These are phyloP conservation scores for Hypoxylon sp. DNA, from an alignment of 2,329 filamentous ascomycete species.

Conservation along the genomic window DNA sequence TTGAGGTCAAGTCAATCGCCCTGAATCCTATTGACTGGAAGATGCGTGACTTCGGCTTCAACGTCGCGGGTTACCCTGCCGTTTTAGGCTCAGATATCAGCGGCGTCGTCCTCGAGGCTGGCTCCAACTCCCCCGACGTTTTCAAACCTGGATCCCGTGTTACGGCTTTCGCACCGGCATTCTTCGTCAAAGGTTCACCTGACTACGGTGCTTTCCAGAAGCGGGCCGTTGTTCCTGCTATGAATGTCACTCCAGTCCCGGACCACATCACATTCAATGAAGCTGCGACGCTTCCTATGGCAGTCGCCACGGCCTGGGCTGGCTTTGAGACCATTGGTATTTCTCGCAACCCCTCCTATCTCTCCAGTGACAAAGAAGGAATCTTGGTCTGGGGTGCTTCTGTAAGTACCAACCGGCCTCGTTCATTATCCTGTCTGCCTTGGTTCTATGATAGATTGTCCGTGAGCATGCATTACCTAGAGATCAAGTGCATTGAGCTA, in stretches of 20 bases:
- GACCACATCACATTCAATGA: conserved; percentile 58
- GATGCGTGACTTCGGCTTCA: conserved; percentile 61
- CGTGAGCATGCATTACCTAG: neutral
- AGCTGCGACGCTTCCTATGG: conserved; percentile 59
- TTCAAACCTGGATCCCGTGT: conserved; percentile 54
- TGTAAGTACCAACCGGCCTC: conserved; percentile 16
- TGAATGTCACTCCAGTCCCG: conserved; percentile 57
- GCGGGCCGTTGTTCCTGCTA: conserved; percentile 58
- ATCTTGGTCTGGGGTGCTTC: conserved; percentile 63
- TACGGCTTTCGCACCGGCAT: conserved; percentile 57
- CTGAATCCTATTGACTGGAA: conserved; percentile 64
- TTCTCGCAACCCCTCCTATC: conserved; percentile 24
- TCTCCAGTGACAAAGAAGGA: conserved; percentile 50
- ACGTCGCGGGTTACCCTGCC: conserved; percentile 59
- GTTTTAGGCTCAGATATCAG: conserved; percentile 61
- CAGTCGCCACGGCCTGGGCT: conserved; percentile 56
- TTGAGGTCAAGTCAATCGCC: conserved; percentile 64
- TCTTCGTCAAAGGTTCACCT: conserved; percentile 61
- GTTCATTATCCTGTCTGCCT: neutral
- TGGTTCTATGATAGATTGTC: neutral
- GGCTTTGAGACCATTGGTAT: conserved; percentile 60
- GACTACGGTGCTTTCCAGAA: conserved; percentile 66
- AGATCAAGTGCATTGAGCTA: too few relatives aligned
- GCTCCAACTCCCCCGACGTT: conserved; percentile 56
- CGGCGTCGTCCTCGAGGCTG: conserved; percentile 61